Percentiles rank a stretch among this genome's conserved stretches.
These are phyloP conservation scores for Dalbergia oliveri DNA, from an alignment of 306 rosid species.

Conservation along the genomic window DNA sequence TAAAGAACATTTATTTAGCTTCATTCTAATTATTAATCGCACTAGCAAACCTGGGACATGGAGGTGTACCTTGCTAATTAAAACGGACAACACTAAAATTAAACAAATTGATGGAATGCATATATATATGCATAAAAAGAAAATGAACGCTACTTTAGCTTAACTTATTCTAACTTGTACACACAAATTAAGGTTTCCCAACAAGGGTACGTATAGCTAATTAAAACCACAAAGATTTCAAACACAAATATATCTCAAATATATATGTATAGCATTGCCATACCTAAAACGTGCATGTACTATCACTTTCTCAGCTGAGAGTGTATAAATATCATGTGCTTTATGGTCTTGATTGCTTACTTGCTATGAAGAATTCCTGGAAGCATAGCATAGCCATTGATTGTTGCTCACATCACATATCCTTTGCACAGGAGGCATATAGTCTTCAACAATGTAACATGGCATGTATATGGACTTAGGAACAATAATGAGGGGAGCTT, in stretches of 20 bases:
- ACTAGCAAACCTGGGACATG: not conserved
- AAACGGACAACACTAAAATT: not conserved
- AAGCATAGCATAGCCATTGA: slow-evolving; percentile 7
- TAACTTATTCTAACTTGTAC: slow-evolving; percentile 37
- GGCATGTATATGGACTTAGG: no score
- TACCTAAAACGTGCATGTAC: slow-evolving; percentile 43
- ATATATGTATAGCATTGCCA: slow-evolving; percentile 39
- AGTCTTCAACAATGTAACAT: slow-evolving; percentile 9
- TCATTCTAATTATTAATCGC: not conserved
- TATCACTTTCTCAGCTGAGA: slow-evolving; percentile 28
- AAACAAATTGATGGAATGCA: no score
- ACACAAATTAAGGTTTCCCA: slow-evolving; percentile 2
- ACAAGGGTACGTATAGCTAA: slow-evolving; percentile 2
- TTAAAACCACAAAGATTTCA: slow-evolving; percentile 42
- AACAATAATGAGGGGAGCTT: no score
- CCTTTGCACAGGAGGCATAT: slow-evolving; percentile 5
- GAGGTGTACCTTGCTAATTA: not conserved
- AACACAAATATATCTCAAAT: slow-evolving; percentile 29
- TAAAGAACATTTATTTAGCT: not conserved
- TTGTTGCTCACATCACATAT: slow-evolving; percentile 25
- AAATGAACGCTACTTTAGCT: slow-evolving; percentile 26
- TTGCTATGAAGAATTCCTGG: slow-evolving; percentile 1
- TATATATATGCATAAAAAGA: no score
- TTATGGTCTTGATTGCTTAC: slow-evolving; percentile 2
- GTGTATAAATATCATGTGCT: slow-evolving; percentile 25